Conservation (phyloP, 805 yeast species). For the Candida silvicultrix region DNA sequence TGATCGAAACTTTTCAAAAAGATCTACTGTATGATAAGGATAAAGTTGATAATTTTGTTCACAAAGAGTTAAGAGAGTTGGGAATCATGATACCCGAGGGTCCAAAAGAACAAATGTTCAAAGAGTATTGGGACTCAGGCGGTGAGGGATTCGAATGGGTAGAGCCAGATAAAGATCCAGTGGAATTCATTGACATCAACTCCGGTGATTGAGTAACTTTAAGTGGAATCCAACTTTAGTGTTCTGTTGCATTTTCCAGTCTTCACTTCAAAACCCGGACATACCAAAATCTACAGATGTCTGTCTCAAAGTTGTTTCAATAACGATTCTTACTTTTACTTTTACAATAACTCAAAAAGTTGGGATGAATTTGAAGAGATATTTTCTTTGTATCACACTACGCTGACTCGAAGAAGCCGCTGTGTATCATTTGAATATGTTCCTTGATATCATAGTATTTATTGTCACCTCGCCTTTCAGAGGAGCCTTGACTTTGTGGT, state of each 20-base stretch:
- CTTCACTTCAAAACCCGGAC: not conserved
- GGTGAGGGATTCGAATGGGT: conserved; percentile 9
- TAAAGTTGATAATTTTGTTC: not conserved
- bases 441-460: not conserved
- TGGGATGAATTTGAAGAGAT: too few species aligned
- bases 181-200: conserved; percentile 1
- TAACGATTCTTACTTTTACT: not conserved
- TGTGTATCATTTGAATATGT: not conserved
- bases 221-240: too few species aligned
- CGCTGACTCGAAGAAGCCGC: not conserved
- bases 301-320: not conserved
- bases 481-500: not conserved
- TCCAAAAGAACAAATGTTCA: conserved; percentile 3
- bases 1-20: conserved; percentile 1
- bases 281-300: not conserved
- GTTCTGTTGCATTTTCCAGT: not conserved
- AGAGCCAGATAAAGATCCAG: conserved; percentile 9
- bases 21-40: not conserved
- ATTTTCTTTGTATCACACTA: too few species aligned
- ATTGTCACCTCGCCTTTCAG: not conserved
- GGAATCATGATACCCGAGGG: conserved; percentile 3
- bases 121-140: conserved; percentile 6
- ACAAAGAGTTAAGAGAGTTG: conserved; percentile 1
- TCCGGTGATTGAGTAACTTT: not conserved
- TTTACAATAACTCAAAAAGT: too few species aligned